These are phyloP conservation scores for Avena sativa DNA, from an alignment of 176 grass and related monocot genomes.

Conservation along the genomic window DNA sequence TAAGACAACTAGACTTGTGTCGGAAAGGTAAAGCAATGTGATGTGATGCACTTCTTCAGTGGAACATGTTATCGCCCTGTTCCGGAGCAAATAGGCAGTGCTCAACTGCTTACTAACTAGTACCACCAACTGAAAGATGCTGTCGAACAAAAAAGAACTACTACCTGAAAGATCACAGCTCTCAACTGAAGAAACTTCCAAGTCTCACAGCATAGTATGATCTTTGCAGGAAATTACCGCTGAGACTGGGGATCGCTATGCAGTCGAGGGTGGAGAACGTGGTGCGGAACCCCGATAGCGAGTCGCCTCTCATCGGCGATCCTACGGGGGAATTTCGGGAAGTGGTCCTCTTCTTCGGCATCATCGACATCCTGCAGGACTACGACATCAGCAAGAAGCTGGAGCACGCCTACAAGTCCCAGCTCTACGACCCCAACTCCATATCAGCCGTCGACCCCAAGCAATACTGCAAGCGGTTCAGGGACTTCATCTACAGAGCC, in stretches of 20 bases:
- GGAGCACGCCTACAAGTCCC: conserved; percentile 88
- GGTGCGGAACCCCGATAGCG: conserved; percentile 48
- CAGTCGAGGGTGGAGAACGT: conserved; percentile 79
- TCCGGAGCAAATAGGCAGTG: not conserved
- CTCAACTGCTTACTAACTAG: not conserved
- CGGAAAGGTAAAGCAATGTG: not conserved
- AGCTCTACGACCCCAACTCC: conserved; percentile 68
- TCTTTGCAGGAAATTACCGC: conserved; percentile 54
- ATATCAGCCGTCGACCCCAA: conserved; percentile 63
- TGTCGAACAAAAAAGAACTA: not conserved
- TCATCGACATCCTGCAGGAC: conserved; percentile 93
- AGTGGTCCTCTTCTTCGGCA: conserved; percentile 84
- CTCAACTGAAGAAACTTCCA: conserved; percentile 2
- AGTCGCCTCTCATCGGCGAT: conserved; percentile 61
- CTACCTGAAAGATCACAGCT: not conserved
- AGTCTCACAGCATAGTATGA: not conserved
- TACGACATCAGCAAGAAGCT: conserved; percentile 95
- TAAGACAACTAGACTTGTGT: not conserved
- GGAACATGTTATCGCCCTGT: not conserved
- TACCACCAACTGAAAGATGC: not conserved
- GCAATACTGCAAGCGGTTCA: conserved; percentile 83
- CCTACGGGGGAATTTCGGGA: conserved; percentile 75
- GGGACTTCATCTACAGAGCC: conserved; percentile 77
- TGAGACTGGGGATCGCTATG: conserved; percentile 76
- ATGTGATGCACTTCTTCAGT: not conserved